These are phyloP conservation scores for Phytophthora europaea DNA, from an alignment of 352 stramenopile genomes.

Conservation along the genomic window DNA sequence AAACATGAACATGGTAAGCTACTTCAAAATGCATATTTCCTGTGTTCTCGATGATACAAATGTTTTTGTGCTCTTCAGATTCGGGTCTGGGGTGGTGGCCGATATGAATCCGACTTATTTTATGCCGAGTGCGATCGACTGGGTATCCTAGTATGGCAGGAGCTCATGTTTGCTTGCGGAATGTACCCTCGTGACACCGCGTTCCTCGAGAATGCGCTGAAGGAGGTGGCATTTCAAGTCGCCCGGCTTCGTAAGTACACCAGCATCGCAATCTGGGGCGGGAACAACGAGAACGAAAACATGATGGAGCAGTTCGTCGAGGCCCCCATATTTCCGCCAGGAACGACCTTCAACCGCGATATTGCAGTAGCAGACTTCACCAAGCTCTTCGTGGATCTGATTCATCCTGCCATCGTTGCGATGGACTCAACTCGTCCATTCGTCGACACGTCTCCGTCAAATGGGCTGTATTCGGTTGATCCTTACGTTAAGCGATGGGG, in stretches of 20 bases:
- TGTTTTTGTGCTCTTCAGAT: conserved; percentile 44
- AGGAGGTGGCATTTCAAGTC: conserved; percentile 77
- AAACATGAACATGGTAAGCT: conserved; percentile 88
- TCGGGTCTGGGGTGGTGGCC: conserved; percentile 88
- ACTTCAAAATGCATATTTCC: neutral
- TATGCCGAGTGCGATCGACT: conserved; percentile 85
- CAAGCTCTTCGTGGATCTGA: conserved; percentile 83
- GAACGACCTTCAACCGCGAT: conserved; percentile 74
- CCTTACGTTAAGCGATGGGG: conserved; percentile 90
- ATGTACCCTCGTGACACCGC: conserved; percentile 79
- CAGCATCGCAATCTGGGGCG: conserved; percentile 90
- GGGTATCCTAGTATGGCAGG: conserved; percentile 91
- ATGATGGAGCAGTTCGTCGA: conserved; percentile 87
- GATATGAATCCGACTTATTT: conserved; percentile 88
- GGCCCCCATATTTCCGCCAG: conserved; percentile 60
- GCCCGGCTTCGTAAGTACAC: conserved; percentile 76
- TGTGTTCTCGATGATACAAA: neutral
- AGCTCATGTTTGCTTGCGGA: conserved; percentile 93
- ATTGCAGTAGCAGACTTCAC: conserved; percentile 84
- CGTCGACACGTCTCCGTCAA: conserved; percentile 90
- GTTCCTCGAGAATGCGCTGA: conserved; percentile 66
- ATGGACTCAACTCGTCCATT: conserved; percentile 74
- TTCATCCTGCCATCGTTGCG: conserved; percentile 60
- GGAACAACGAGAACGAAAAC: conserved; percentile 93
- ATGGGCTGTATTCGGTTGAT: conserved; percentile 78